Conservation (phyloP, 306 rosid genomes). For the Casuarina glauca region DNA sequence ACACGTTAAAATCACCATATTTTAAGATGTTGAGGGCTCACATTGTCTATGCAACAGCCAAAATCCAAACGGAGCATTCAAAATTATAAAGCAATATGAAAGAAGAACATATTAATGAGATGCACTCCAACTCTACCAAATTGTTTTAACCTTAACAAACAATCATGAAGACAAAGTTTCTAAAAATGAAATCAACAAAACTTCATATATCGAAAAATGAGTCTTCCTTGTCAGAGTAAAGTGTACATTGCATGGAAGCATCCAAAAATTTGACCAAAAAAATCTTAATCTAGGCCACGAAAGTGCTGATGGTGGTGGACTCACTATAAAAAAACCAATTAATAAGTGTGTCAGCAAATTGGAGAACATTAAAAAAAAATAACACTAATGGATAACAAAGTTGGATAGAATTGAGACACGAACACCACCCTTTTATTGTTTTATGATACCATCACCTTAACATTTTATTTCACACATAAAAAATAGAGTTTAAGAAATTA, state of each 20-base stretch:
- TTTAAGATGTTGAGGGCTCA: not conserved
- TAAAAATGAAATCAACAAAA: slow-evolving; percentile 21
- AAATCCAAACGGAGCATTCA: too few relatives aligned
- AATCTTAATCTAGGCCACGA: slow-evolving; percentile 54
- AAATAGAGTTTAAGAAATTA: not conserved
- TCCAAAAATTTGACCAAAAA: slow-evolving; percentile 23
- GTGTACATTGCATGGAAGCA: slow-evolving; percentile 21
- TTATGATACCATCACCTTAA: not conserved
- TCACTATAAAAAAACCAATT: slow-evolving; percentile 39
- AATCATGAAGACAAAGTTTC: not conserved
- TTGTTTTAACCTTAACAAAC: not conserved
- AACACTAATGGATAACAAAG: not conserved
- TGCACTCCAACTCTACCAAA: slow-evolving; percentile 3
- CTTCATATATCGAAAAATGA: slow-evolving; percentile 7
- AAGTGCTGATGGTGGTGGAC: slow-evolving; percentile 64
- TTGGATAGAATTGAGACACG: too few relatives aligned
- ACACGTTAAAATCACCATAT: too few relatives aligned
- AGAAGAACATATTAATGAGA: not conserved
- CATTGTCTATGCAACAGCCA: not conserved
- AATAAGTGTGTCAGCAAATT: slow-evolving; percentile 2
- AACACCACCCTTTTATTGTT: too few relatives aligned
- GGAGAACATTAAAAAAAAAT: not conserved
- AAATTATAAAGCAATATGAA: not conserved
- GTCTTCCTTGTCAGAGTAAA: slow-evolving; percentile 7
- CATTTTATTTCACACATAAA: not conserved